phyloP scores from a whole-genome alignment of 83 land plant genomes.

The Picea mariana region DNA sequence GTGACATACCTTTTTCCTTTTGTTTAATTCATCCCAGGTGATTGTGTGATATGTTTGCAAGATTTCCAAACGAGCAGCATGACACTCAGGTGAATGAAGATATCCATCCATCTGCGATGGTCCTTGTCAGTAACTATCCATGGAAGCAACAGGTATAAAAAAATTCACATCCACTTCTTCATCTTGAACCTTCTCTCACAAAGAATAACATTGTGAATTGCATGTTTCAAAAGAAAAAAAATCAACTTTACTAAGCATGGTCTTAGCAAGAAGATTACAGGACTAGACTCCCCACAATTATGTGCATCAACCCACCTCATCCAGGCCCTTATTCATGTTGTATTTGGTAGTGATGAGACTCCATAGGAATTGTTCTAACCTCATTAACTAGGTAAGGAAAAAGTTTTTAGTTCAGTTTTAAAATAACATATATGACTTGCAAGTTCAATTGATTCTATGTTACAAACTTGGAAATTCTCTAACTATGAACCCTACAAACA shows the following conservation, averaged over 20 bases:
- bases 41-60: constrained; percentile 95
- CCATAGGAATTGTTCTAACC: background rate
- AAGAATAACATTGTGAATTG: background rate
- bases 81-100: constrained; percentile 99
- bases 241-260: background rate
- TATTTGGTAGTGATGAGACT: background rate
- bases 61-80: constrained; percentile 99
- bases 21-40: constrained; percentile 96
- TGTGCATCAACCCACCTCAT: background rate
- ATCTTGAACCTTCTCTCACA: background rate
- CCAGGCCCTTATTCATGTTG: background rate
- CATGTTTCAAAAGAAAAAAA: background rate
- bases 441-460: too few species aligned
- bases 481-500: too few species aligned
- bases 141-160: background rate
- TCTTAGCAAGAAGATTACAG: background rate
- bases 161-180: background rate
- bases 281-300: background rate
- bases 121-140: constrained; percentile 83
- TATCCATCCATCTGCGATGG: constrained; percentile 98
- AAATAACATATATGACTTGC: too few species aligned
- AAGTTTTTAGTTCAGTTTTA: too few species aligned
- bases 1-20: constrained; percentile 73
- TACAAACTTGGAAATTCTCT: too few species aligned
- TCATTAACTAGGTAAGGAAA: background rate